Conservation (phyloP, 208 protist genomes). For the Wallacemonas sp. region DNA sequence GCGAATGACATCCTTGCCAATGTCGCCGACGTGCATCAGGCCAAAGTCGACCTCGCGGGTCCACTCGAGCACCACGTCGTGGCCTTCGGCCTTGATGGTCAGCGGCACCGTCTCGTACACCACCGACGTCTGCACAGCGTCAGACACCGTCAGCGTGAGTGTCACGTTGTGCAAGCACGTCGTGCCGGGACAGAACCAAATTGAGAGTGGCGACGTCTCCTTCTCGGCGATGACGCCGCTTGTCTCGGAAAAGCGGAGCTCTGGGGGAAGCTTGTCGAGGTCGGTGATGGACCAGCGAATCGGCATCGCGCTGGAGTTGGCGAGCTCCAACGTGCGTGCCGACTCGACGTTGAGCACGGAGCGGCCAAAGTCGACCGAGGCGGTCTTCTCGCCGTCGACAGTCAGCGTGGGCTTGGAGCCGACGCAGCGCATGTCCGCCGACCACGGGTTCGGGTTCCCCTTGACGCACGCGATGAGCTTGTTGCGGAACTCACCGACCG, state of each 20-base stretch:
- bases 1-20: slow-evolving; percentile 61
- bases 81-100: slow-evolving; percentile 88
- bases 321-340: slow-evolving; percentile 48
- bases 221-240: slow-evolving; percentile 71
- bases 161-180: slow-evolving; percentile 73
- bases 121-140: slow-evolving; percentile 32
- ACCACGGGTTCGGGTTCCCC: slow-evolving; percentile 92
- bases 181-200: slow-evolving; percentile 69
- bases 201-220: slow-evolving; percentile 44
- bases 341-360: slow-evolving; percentile 61
- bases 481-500: slow-evolving; percentile 79
- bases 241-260: slow-evolving; percentile 72
- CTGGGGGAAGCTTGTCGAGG: slow-evolving; percentile 58
- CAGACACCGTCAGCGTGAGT: slow-evolving; percentile 64
- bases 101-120: slow-evolving; percentile 79
- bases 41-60: slow-evolving; percentile 91
- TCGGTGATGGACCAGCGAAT: slow-evolving; percentile 72
- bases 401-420: slow-evolving; percentile 82
- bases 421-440: slow-evolving; percentile 78
- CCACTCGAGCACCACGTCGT: slow-evolving; percentile 93
- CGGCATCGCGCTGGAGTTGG: slow-evolving; percentile 82
- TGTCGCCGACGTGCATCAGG: slow-evolving; percentile 89
- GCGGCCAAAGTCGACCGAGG: slow-evolving; percentile 79
- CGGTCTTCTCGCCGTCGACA: slow-evolving; percentile 76
- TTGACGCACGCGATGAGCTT: slow-evolving; percentile 86